phyloP scores from a whole-genome alignment of 2,329 filamentous ascomycete genomes.

The Pseudocercospora crystallina region DNA sequence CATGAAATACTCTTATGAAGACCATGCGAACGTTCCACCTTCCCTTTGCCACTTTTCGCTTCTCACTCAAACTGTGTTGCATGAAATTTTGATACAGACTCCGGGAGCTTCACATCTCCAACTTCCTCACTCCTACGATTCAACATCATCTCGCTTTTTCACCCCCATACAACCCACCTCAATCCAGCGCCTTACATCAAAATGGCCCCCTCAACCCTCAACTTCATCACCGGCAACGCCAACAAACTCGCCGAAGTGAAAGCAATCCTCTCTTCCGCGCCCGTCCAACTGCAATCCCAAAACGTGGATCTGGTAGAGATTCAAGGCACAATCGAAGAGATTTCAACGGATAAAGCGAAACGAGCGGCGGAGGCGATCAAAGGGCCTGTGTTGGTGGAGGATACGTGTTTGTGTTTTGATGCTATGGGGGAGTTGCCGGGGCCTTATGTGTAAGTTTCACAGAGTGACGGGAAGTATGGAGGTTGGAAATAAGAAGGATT shows the following conservation, averaged over 20 bases:
- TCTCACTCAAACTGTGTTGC: too few species aligned
- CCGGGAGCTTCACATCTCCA: constrained; percentile 1
- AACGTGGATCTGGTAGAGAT: constrained; percentile 82
- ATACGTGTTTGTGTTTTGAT: constrained; percentile 91
- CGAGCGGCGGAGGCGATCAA: constrained; percentile 75
- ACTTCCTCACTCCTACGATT: neutral
- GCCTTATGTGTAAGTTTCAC: constrained; percentile 77
- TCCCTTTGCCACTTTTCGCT: too few species aligned
- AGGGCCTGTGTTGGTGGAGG: constrained; percentile 90
- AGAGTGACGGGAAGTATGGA: too few species aligned
- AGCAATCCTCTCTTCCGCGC: constrained; percentile 72
- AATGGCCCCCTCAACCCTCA: constrained; percentile 56
- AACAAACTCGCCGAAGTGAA: constrained; percentile 91
- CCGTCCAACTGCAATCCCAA: constrained; percentile 71
- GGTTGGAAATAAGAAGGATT: neutral
- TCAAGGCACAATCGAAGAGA: constrained; percentile 88
- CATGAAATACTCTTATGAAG: too few species aligned
- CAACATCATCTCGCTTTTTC: neutral
- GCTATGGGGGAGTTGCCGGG: constrained; percentile 89
- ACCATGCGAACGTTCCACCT: too few species aligned
- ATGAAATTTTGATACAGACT: neutral
- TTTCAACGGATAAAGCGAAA: constrained; percentile 82
- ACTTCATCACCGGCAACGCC: constrained; percentile 95
- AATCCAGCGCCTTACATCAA: constrained; percentile 5
- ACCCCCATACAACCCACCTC: neutral